Base-by-base conservation (phyloP, 2,329 filamentous ascomycete genomes). In the Clonostachys sp. region DNA sequence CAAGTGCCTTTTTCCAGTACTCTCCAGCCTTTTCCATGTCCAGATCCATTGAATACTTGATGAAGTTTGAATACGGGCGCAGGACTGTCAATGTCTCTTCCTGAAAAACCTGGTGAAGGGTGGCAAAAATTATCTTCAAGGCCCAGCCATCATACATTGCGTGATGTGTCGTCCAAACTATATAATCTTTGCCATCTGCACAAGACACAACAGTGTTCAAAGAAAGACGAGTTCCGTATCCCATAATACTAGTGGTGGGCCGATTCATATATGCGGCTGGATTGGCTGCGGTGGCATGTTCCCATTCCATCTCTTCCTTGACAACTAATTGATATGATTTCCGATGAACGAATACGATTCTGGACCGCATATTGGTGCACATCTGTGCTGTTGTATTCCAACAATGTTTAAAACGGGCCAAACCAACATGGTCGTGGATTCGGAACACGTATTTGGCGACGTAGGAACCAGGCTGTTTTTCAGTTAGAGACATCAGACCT, bases 111-210 rank as follows among this genome's bases (percentile, higher is more conserved):
- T 48, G n/a, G 12, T 51, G 44, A 1, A 55, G 30, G 41, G 10
- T 34, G 24, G 24, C 49, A 12, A n/a, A 53, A 53, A 54, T 53
- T 33, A 92, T 71, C 45, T 96, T 86, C 59, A 91, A 77, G 0
- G 89, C 91, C 91, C 91, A 60, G 6, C 58, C 60, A 40, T 63
- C 60, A 35, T 59, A 57, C 1, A 60, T 38, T 3, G 59, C 51
- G 34, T 62, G 61, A 24, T 63, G 60, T 4, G 52, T 50, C 4
- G 55, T 55, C 47, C 53, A 57, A 5, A 58, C 50, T 13, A 63
- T 56, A 7, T 41, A 57, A 9, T 24, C 34, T 17, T 18, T 30
- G 34, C 38, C 30, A 13, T 18, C 41, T 18, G 12, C 30, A n/a
- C 30, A 18, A 14, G 38, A 18, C n/a, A n/a, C 38, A n/a, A 18